Base-by-base conservation (phyloP, 1,284 basidiomycete species). In the Cutaneotrichosporon sp. region DNA sequence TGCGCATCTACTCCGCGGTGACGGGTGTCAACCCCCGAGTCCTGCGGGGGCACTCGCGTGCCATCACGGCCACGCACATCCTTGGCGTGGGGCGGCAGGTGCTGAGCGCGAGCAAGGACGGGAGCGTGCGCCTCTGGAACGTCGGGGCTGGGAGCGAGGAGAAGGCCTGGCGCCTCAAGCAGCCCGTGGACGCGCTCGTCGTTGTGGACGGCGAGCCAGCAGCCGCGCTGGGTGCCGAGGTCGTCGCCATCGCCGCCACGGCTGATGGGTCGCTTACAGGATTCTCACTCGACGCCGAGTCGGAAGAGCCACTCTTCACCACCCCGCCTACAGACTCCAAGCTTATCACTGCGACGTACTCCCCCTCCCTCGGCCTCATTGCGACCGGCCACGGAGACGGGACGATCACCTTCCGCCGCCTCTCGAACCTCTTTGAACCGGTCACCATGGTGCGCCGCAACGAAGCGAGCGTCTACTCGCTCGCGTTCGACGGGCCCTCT, bases 51-150 rank as follows among this genome's bases (percentile, higher is more conserved):
- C 91, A 94, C 72, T 85, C 83, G 2, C 84, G 89, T 2, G 82
- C 85, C 0, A 72, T 82, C 16, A 75, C 79, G 0, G 82, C 83
- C 4, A 84, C 84, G 0, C 83, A 81, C 2, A 88, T 91, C 64
- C 76, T 91, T 38, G 84, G 84, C 0, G 79, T 84, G 0, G 88
- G 90, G 0, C 82, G 84, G 31, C 86, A 87, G 66, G 78, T 92
- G 14, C 70, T 92, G 2, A 80, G 80, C 4, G 78, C 72, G 0
- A 84, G 85, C 6, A 83, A 85, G 59, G 91, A 93, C 72, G 85
- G 86, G 2, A 87, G 87, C 0, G 73, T 91, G 22, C 82, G 87
- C 29, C 79, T 90, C 4, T 94, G 90, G 90, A 88, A 92, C 68
- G 86, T 91, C 3, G 82, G 84, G 3, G 80, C 82, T 6, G 85